Evolutionary conservation across 2,329 filamentous ascomycete species (phyloP).

Genomic region (Aspergillus amoenus): DNA sequence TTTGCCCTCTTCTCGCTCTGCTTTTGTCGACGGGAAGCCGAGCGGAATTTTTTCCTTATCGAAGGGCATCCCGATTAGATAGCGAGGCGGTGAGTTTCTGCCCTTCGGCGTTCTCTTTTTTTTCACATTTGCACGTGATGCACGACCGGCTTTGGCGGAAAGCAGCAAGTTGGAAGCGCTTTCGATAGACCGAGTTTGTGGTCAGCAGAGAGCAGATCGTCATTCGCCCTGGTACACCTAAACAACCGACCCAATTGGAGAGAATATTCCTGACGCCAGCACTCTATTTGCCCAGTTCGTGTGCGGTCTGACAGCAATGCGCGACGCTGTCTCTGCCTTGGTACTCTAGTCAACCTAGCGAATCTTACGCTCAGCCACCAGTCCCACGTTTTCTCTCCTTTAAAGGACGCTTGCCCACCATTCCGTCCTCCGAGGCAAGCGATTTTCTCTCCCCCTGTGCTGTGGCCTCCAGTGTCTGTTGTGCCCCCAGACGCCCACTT

Average conservation of each 20-base stretch:
- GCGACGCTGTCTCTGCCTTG: slow-evolving; percentile 15
- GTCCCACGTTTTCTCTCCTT: slow-evolving; percentile 2
- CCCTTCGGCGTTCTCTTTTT: neutral
- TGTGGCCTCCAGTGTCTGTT: slow-evolving; percentile 22
- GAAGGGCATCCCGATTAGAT: slow-evolving; percentile 29
- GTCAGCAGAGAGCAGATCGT: slow-evolving; percentile 3
- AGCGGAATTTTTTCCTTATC: slow-evolving; percentile 12
- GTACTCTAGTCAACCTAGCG: slow-evolving; percentile 4
- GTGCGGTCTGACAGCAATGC: slow-evolving; percentile 16
- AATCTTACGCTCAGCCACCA: slow-evolving; percentile 6
- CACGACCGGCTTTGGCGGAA: slow-evolving; percentile 13
- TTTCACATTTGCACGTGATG: slow-evolving; percentile 16
- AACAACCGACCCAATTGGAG: neutral
- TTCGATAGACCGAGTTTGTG: neutral
- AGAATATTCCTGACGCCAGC: neutral
- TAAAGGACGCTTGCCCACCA: slow-evolving; percentile 32
- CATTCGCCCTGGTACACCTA: neutral
- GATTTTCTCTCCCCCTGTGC: slow-evolving; percentile 21
- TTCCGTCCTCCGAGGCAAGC: slow-evolving; percentile 29
- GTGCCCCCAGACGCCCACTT: slow-evolving; percentile 21
- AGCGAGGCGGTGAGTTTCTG: slow-evolving; percentile 29
- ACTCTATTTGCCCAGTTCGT: slow-evolving; percentile 3
- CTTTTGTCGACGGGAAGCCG: neutral
- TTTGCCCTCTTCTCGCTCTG: neutral
- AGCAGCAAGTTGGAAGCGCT: neutral